Evolutionary conservation across 2,329 filamentous ascomycete species (phyloP).

Genomic region (Arthroderma uncinatum): DNA sequence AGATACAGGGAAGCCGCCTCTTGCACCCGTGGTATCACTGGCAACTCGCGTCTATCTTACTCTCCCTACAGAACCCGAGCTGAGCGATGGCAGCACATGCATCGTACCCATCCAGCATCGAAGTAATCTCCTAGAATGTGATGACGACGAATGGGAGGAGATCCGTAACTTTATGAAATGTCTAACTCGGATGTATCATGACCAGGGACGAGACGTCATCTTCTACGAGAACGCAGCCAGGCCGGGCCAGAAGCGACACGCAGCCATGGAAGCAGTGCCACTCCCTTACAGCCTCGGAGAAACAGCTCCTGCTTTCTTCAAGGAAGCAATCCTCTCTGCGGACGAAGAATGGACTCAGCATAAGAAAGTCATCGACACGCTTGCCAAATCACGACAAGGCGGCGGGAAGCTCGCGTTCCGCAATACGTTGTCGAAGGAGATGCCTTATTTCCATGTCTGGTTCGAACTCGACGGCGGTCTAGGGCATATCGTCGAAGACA

Average conservation of each 20-base stretch:
- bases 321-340: constrained; percentile 75
- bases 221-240: constrained; percentile 96
- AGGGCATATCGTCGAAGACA: constrained; percentile 84
- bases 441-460: constrained; percentile 98
- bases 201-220: constrained; percentile 79
- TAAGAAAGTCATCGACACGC: constrained; percentile 83
- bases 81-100: constrained; percentile 70
- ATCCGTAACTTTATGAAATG: constrained; percentile 98
- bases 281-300: constrained; percentile 86
- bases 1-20: constrained; percentile 62
- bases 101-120: constrained; percentile 84
- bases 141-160: constrained; percentile 99
- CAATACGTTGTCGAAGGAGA: constrained; percentile 74
- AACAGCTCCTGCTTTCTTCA: constrained; percentile 87
- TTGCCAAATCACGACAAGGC: constrained; percentile 46
- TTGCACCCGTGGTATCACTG: constrained; percentile 76
- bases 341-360: constrained; percentile 97
- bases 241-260: constrained; percentile 68
- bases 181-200: constrained; percentile 85
- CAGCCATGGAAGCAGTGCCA: constrained; percentile 73
- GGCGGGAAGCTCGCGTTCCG: constrained; percentile 74
- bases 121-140: constrained; percentile 86
- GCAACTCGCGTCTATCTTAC: constrained; percentile 81
- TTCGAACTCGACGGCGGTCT: constrained; percentile 85
- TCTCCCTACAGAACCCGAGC: constrained; percentile 76